Evolutionary conservation across 2,329 filamentous ascomycete species (phyloP).

Genomic region (Celoporthe dispersa): DNA sequence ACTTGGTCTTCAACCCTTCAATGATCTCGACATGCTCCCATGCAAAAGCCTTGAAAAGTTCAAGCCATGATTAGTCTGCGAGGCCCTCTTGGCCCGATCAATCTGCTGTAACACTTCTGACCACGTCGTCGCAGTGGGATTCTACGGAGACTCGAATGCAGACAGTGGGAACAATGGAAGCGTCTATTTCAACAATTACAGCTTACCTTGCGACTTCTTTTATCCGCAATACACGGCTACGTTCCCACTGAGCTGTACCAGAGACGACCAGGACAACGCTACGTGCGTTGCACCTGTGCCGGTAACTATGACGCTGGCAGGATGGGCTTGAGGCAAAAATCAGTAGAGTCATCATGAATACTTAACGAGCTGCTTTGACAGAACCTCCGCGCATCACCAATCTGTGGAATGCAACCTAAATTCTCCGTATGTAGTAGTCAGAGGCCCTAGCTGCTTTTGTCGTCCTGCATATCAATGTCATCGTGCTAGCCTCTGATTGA

Average conservation of each 20-base stretch:
- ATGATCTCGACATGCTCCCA: background rate
- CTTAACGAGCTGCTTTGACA: no score
- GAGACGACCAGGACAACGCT: slow-evolving; percentile 19
- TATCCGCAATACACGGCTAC: slow-evolving; percentile 12
- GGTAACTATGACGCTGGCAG: background rate
- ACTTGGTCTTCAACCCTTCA: background rate
- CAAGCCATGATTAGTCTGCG: background rate
- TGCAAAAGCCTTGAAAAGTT: background rate
- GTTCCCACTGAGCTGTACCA: slow-evolving; percentile 17
- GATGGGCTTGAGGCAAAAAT: background rate
- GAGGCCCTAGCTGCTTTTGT: slow-evolving; percentile 13
- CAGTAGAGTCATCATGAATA: background rate
- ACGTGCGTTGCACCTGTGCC: slow-evolving; percentile 20
- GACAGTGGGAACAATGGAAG: slow-evolving; percentile 17
- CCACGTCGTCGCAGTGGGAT: slow-evolving; percentile 7
- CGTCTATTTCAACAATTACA: slow-evolving; percentile 18
- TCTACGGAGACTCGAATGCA: slow-evolving; percentile 20
- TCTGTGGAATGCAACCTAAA: background rate
- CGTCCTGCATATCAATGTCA: background rate
- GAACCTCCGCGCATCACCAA: background rate
- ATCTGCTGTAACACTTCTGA: background rate
- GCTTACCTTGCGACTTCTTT: background rate
- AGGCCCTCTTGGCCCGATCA: background rate
- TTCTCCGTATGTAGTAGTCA: background rate
- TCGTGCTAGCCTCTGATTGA: background rate